Evolutionary conservation across 73 alveolate genomes (phyloP).

Genomic region (Stentor roeselii): DNA sequence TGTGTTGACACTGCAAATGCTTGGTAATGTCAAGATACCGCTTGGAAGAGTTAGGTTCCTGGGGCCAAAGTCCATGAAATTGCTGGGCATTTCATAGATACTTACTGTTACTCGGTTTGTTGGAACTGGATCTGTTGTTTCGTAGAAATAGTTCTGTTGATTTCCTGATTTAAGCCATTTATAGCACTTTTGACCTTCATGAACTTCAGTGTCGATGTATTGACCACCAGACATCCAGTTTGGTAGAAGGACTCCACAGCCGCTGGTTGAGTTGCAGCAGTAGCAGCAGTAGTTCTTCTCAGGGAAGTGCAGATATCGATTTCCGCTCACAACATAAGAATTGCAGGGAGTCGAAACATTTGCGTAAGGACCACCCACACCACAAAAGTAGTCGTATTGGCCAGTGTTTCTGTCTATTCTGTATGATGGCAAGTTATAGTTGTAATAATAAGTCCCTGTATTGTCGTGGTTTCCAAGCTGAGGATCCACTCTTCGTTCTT

Average conservation of each 20-base stretch:
- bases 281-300: slow-evolving; percentile 44
- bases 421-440: slow-evolving; percentile 33
- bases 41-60: neutral
- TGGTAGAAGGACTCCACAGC: slow-evolving; percentile 54
- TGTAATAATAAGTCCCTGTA: slow-evolving; percentile 4
- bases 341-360: neutral
- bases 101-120: neutral
- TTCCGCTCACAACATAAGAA: slow-evolving; percentile 24
- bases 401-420: slow-evolving; percentile 46
- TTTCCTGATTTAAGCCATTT: neutral
- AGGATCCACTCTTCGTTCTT: neutral
- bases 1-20: neutral
- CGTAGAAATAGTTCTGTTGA: neutral
- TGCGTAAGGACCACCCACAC: neutral
- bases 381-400: slow-evolving; percentile 45
- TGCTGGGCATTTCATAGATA: neutral
- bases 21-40: neutral
- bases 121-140: neutral
- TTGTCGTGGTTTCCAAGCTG: neutral
- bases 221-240: slow-evolving; percentile 31
- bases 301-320: slow-evolving; percentile 48
- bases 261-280: slow-evolving; percentile 52
- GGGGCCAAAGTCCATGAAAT: neutral
- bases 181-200: neutral
- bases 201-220: neutral